Base-by-base conservation (phyloP, 1,284 basidiomycete species). In the Coniophora puteana region DNA sequence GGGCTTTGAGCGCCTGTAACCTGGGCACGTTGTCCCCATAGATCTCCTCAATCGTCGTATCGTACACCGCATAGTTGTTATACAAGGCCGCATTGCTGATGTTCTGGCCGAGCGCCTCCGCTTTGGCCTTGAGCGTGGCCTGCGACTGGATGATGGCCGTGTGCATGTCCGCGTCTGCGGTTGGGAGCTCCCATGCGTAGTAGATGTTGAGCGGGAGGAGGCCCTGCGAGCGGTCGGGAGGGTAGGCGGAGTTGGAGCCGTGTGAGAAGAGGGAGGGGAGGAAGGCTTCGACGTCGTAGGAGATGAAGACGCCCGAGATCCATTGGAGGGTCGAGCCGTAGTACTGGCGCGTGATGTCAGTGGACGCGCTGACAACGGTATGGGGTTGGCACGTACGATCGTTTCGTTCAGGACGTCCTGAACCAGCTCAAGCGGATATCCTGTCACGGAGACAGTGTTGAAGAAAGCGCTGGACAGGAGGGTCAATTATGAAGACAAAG, bases 261-360 rank as follows among this genome's bases (percentile, higher is more conserved):
- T 76, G 69, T 2, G 56, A 53, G 51, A 74, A 67, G 43, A 76
- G 49, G 17, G 51, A 53, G 1, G 71, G 55, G 4, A 76, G 62
- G 68, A 81, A 80, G 4, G 76, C 73, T 46, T 83, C 76, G 44
- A 78, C 63, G 40, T 66, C 71, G 50, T 78, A 80, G 10, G 72
- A 74, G 43, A 62, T 50, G 40, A 65, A 59, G 6, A 36, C 50
- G 6, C 17, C 30, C 14, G 16, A 2, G 13, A 46, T 41, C 1
- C 28, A 36, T 20, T 29, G 0, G 0, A 6, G 33, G 7, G 16
- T 23, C 1, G 25, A 16, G 21, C 37, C 40, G 44, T 47, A 50
- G 24, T 34, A 45, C 49, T 57, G 17, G n/a, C n/a, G n/a, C n/a
- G n/a, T n/a, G 11, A 35, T 21, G 14, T 22, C 1, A 12, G 4